Percentiles rank a stretch among this genome's conserved stretches.
phyloP scores from a whole-genome alignment of 2,329 filamentous ascomycete genomes.

The Colletotrichum viniferum region DNA sequence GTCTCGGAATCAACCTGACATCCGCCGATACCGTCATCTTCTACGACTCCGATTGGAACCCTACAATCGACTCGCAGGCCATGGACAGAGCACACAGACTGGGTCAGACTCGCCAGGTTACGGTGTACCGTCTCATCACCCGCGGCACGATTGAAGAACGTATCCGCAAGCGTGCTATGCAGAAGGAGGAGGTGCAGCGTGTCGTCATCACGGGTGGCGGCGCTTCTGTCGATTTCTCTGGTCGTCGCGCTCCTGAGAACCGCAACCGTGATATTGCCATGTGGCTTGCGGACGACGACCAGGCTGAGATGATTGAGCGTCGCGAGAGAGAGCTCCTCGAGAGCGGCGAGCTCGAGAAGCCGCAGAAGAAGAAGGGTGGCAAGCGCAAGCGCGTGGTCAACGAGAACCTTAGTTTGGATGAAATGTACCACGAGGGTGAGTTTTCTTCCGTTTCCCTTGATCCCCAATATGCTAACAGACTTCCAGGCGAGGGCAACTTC shows the following conservation, averaged over 20 bases:
- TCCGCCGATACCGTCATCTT: conserved; percentile 98
- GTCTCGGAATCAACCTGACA: conserved; percentile 96
- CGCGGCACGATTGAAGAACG: conserved; percentile 97
- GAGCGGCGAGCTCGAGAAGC: conserved; percentile 69
- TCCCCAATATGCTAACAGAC: conserved; percentile 26
- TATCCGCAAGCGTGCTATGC: conserved; percentile 93
- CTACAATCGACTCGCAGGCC: conserved; percentile 96
- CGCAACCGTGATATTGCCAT: conserved; percentile 97
- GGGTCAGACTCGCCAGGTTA: conserved; percentile 93
- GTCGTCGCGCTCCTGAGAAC: conserved; percentile 84
- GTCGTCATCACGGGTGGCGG: conserved; percentile 95
- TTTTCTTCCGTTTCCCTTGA: conserved; percentile 11
- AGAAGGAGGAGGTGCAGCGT: conserved; percentile 98
- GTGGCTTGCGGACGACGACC: conserved; percentile 98
- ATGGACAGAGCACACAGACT: conserved; percentile 99
- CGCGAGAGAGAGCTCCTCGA: conserved; percentile 87
- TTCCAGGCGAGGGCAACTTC: conserved; percentile 90
- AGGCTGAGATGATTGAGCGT: conserved; percentile 90
- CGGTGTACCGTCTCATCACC: conserved; percentile 96
- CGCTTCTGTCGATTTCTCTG: conserved; percentile 94
- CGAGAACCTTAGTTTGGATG: conserved; percentile 75
- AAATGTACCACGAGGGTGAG: conserved; percentile 99
- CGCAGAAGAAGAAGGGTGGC: conserved; percentile 56
- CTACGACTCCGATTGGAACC: conserved; percentile 99
- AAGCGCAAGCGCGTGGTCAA: conserved; percentile 60